Evolutionary conservation across 2,329 filamentous ascomycete species (phyloP).

Genomic region (Cercospora beticola): DNA sequence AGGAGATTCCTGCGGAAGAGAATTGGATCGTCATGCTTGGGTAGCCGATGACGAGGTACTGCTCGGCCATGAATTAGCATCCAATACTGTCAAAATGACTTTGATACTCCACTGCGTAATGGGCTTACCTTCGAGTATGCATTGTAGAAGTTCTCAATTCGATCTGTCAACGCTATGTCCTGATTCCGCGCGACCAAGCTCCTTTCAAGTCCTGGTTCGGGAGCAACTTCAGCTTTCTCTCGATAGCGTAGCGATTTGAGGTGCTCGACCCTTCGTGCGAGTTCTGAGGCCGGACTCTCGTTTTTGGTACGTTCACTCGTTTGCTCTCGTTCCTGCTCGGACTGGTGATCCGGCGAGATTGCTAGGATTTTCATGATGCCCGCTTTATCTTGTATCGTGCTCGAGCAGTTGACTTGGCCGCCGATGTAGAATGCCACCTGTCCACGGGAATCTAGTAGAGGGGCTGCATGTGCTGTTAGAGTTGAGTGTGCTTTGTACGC

Average conservation of each 20-base stretch:
- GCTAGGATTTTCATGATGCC: slow-evolving; percentile 54
- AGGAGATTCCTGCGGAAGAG: slow-evolving; percentile 41
- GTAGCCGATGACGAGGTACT: slow-evolving; percentile 45
- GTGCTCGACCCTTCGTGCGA: neutral
- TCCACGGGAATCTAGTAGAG: slow-evolving; percentile 52
- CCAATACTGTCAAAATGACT: neutral
- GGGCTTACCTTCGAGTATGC: slow-evolving; percentile 47
- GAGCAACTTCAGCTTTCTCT: slow-evolving; percentile 2
- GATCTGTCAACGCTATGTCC: slow-evolving; percentile 40
- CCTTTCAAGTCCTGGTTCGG: slow-evolving; percentile 44
- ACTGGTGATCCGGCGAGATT: slow-evolving; percentile 15
- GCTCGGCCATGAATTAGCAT: neutral
- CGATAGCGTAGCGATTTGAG: slow-evolving; percentile 1
- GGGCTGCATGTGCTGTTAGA: slow-evolving; percentile 26
- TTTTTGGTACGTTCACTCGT: neutral
- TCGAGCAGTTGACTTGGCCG: slow-evolving; percentile 59
- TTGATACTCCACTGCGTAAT: neutral
- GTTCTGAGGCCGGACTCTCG: neutral
- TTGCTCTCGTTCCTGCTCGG: neutral
- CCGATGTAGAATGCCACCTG: slow-evolving; percentile 56
- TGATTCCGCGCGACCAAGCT: slow-evolving; percentile 18
- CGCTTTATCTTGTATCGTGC: slow-evolving; percentile 51
- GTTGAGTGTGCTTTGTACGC: slow-evolving; percentile 33
- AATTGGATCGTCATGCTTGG: slow-evolving; percentile 47
- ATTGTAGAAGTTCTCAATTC: slow-evolving; percentile 46